Evolutionary conservation across 192 early-diverging fungal species (phyloP).

Genomic region (Funneliformis mosseae): DNA sequence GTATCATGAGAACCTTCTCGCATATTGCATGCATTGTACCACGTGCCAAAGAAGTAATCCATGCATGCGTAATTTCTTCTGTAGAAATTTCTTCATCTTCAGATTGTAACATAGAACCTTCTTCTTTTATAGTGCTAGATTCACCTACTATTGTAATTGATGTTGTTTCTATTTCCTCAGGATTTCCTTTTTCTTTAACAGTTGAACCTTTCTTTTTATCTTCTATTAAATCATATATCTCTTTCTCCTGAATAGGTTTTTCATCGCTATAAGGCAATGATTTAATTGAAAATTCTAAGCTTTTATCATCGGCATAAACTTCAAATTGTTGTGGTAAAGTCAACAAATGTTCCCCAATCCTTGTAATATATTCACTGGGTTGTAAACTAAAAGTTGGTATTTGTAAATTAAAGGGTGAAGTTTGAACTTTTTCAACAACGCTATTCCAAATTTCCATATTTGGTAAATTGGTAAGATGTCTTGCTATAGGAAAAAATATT

Average conservation of each 20-base stretch:
- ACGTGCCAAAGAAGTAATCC: constrained; percentile 70
- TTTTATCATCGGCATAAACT: constrained; percentile 57
- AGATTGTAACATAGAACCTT: constrained; percentile 19
- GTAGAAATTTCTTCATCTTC: constrained; percentile 43
- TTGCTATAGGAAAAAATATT: constrained; percentile 52
- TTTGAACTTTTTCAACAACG: constrained; percentile 26
- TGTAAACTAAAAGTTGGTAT: constrained; percentile 66
- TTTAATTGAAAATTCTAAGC: constrained; percentile 49
- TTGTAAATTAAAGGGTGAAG: constrained; percentile 38
- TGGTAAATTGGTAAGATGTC: constrained; percentile 49
- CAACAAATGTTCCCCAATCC: constrained; percentile 67
- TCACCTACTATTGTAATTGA: background rate
- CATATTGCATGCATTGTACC: constrained; percentile 55
- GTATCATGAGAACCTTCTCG: constrained; percentile 31
- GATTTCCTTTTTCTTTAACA: background rate
- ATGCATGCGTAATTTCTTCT: constrained; percentile 61
- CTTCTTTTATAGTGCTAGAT: background rate
- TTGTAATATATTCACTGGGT: constrained; percentile 68
- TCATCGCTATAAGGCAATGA: constrained; percentile 46
- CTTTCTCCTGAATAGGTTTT: constrained; percentile 36
- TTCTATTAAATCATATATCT: constrained; percentile 23
- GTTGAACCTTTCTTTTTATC: constrained; percentile 15
- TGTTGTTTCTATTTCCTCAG: background rate
- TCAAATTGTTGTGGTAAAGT: constrained; percentile 73
- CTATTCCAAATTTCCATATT: constrained; percentile 48